Conservation (phyloP, 2,329 filamentous ascomycete species). For the Arachnopeziza araneosa region DNA sequence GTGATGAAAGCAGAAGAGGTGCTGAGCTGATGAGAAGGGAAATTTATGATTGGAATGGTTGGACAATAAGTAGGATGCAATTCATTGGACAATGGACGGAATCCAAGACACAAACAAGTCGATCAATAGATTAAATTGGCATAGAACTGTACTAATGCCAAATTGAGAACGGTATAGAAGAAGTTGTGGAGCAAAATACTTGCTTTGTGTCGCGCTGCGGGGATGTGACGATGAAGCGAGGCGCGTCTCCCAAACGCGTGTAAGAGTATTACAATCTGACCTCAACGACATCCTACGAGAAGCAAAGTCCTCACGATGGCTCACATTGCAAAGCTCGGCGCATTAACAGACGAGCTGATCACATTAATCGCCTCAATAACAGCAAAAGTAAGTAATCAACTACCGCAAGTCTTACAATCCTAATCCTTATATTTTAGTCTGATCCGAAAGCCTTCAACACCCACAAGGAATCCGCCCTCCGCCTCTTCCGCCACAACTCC, state of each 20-base stretch:
- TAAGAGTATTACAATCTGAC: background rate
- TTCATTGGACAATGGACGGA: no score
- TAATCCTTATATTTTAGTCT: constrained; percentile 26
- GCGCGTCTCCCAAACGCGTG: constrained; percentile 9
- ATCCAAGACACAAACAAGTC: no score
- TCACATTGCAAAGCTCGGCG: constrained; percentile 58
- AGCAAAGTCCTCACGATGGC: constrained; percentile 50
- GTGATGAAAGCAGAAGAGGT: no score
- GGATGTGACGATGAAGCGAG: background rate
- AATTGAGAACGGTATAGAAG: no score
- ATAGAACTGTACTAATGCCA: no score
- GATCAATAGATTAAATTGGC: no score
- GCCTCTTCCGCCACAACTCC: constrained; percentile 47
- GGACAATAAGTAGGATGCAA: no score
- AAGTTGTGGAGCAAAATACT: no score
- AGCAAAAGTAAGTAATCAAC: constrained; percentile 39
- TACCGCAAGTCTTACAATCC: background rate
- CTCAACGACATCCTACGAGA: background rate
- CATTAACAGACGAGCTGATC: constrained; percentile 67
- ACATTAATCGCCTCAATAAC: constrained; percentile 53
- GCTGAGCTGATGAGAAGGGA: no score
- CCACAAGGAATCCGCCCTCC: constrained; percentile 45
- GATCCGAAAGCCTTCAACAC: constrained; percentile 36
- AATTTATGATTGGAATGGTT: no score
- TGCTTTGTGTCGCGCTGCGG: no score